phyloP scores from a whole-genome alignment of 768 basidiomycete species.

The Suillus placidus region DNA sequence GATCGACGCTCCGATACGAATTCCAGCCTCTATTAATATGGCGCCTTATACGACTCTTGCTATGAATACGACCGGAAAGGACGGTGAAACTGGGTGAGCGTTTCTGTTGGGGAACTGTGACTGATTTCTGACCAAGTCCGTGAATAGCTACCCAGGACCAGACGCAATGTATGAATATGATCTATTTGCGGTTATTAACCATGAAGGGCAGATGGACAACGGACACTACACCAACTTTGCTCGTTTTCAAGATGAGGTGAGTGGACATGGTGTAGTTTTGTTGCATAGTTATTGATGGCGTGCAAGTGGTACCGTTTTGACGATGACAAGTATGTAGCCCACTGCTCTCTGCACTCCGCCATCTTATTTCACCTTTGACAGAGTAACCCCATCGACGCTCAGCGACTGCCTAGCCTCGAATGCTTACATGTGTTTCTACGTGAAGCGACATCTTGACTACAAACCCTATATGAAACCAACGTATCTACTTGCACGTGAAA shows the following conservation, averaged over 20 bases:
- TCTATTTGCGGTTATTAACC: slow-evolving; percentile 90
- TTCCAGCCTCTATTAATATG: slow-evolving; percentile 88
- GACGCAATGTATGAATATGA: slow-evolving; percentile 84
- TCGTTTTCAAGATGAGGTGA: slow-evolving; percentile 80
- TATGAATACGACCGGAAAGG: slow-evolving; percentile 55
- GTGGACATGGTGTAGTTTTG: slow-evolving; percentile 28
- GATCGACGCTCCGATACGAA: slow-evolving; percentile 80
- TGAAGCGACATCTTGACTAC: slow-evolving; percentile 87
- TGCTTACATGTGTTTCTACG: slow-evolving; percentile 96
- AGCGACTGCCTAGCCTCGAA: slow-evolving; percentile 68
- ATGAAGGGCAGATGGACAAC: slow-evolving; percentile 92
- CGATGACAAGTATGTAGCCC: slow-evolving; percentile 77
- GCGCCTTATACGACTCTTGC: slow-evolving; percentile 76
- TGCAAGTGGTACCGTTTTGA: slow-evolving; percentile 91
- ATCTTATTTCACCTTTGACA: slow-evolving; percentile 29
- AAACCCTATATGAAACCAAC: slow-evolving; percentile 69
- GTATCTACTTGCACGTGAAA: slow-evolving; percentile 67
- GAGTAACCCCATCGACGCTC: slow-evolving; percentile 74
- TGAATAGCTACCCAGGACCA: slow-evolving; percentile 52
- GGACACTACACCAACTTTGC: slow-evolving; percentile 94
- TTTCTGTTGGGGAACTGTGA: neutral
- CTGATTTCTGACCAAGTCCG: neutral
- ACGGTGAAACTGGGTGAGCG: slow-evolving; percentile 33
- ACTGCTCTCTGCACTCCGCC: slow-evolving; percentile 7
- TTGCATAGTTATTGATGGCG: neutral